Conservation (phyloP, 2,329 filamentous ascomycete genomes). For the Colletotrichum navitas region DNA sequence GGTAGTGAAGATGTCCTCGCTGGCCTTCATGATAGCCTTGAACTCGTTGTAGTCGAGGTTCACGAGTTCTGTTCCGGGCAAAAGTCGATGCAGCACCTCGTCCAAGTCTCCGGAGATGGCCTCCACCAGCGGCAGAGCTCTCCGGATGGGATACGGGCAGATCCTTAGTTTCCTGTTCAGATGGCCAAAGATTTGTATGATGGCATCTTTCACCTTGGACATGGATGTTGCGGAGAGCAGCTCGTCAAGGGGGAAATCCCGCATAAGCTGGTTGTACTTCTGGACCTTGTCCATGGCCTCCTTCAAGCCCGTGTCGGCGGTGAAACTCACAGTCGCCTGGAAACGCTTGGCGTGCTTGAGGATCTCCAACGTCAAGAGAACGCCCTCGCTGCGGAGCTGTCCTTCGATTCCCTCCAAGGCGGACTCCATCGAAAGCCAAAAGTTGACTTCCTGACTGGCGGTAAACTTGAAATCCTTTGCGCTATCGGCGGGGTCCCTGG, state of each 20-base stretch:
- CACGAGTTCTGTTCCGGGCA: conserved; percentile 89
- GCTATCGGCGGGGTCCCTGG: conserved; percentile 80
- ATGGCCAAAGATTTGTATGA: conserved; percentile 91
- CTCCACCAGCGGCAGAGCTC: conserved; percentile 94
- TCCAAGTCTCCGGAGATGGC: conserved; percentile 96
- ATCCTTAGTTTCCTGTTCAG: conserved; percentile 98
- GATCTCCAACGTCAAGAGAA: conserved; percentile 91
- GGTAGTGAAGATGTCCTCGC: conserved; percentile 86
- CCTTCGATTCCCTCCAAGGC: conserved; percentile 91
- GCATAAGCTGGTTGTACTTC: conserved; percentile 99
- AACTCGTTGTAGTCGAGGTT: conserved; percentile 95
- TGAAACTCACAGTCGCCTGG: conserved; percentile 96
- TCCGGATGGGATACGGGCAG: conserved; percentile 92
- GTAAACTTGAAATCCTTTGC: conserved; percentile 68
- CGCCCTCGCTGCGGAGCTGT: conserved; percentile 89
- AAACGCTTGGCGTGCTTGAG: conserved; percentile 98
- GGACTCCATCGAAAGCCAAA: conserved; percentile 98
- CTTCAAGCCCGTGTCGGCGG: conserved; percentile 93
- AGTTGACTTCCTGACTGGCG: conserved; percentile 97
- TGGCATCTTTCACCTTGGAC: conserved; percentile 87
- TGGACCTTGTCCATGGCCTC: conserved; percentile 96
- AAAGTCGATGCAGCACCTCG: conserved; percentile 83
- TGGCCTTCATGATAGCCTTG: conserved; percentile 83
- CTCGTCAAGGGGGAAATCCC: conserved; percentile 96
- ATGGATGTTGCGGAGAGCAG: conserved; percentile 91